Conservation (phyloP, 73 alveolate species). For the Paramecium primaurelia region DNA sequence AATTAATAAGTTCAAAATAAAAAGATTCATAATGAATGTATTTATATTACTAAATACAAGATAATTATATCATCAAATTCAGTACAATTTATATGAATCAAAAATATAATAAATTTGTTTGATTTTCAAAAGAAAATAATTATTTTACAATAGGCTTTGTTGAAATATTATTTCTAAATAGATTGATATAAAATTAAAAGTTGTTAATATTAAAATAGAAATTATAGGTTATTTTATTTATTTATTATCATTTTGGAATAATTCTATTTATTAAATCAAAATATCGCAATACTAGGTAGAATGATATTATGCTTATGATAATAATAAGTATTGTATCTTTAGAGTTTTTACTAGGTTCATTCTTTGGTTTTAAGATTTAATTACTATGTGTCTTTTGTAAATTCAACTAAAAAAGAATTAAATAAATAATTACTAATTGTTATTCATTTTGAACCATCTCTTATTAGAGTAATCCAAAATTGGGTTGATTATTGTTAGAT, state of each 20-base stretch:
- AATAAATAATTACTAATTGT: not conserved
- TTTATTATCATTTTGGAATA: not conserved
- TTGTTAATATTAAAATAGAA: too few relatives aligned
- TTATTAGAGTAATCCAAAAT: not conserved
- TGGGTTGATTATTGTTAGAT: not conserved
- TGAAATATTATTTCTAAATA: too few relatives aligned
- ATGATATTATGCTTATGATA: not conserved
- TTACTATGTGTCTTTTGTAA: not conserved
- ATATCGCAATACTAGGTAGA: not conserved
- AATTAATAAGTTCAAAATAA: too few relatives aligned
- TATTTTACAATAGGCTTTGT: too few relatives aligned
- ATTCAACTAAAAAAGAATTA: not conserved
- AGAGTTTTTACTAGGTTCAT: not conserved
- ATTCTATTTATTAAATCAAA: not conserved
- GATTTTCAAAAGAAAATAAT: too few relatives aligned
- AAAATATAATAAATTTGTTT: too few relatives aligned
- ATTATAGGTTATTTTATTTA: too few relatives aligned
- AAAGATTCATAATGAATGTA: too few relatives aligned
- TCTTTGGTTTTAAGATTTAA: not conserved
- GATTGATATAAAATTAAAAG: too few relatives aligned
- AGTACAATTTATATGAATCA: too few relatives aligned
- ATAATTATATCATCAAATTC: too few relatives aligned
- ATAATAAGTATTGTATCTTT: not conserved
- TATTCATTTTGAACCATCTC: not conserved
- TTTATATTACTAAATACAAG: too few relatives aligned